These are phyloP conservation scores for Mrakiaceae sp. DNA, from an alignment of 1,284 basidiomycete genomes.

Conservation along the genomic window DNA sequence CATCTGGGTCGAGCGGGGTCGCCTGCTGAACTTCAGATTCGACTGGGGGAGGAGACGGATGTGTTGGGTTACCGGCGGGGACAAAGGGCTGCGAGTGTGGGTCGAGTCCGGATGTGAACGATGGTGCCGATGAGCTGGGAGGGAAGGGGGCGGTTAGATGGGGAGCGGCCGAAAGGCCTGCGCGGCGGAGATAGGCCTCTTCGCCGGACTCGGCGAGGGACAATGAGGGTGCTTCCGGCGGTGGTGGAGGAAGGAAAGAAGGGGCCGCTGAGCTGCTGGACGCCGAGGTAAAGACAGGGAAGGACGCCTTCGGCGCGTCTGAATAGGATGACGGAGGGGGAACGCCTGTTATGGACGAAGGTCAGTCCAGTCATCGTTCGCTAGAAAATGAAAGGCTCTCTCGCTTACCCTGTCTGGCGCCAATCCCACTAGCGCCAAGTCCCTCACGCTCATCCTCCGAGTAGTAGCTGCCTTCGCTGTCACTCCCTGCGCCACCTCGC, in stretches of 20 bases:
- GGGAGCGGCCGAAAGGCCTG: background rate
- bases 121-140: background rate
- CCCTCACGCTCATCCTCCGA: constrained; percentile 16
- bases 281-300: constrained; percentile 4
- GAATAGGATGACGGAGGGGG: background rate
- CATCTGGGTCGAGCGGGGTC: background rate
- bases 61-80: background rate
- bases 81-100: background rate
- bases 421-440: too few relatives aligned
- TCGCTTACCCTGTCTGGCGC: too few relatives aligned
- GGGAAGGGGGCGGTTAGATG: background rate
- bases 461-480: constrained; percentile 13
- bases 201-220: constrained; percentile 8
- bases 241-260: background rate
- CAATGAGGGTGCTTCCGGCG: background rate
- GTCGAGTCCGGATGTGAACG: background rate
- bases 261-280: background rate
- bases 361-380: too few relatives aligned
- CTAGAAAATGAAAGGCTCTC: too few relatives aligned
- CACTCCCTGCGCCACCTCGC: background rate
- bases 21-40: background rate
- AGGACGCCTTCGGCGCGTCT: background rate
- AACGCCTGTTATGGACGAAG: background rate
- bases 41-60: background rate
- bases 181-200: constrained; percentile 13